Percentiles rank a stretch among this genome's conserved stretches.
phyloP scores from a whole-genome alignment of 371 early-diverging fungal species.

The Conidiobolus incongruus region DNA sequence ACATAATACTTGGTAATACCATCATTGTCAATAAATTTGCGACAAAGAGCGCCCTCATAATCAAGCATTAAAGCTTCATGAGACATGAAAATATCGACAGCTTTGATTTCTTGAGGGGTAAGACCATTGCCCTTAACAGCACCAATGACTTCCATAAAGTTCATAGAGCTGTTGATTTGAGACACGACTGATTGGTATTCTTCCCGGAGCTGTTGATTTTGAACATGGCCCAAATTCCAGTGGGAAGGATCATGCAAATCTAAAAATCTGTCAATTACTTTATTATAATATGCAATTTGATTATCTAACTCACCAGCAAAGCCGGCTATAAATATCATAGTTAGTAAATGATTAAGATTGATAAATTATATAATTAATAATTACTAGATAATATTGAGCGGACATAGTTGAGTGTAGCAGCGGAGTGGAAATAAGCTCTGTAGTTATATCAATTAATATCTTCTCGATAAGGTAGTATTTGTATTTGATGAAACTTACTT shows the following conservation, averaged over 20 bases:
- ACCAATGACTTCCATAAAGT: conserved; percentile 81
- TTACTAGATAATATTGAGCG: conserved; percentile 37
- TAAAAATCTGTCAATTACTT: conserved; percentile 3
- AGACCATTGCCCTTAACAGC: conserved; percentile 14
- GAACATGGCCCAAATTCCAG: conserved; percentile 82
- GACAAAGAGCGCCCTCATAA: conserved; percentile 70
- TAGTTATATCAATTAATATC: not conserved
- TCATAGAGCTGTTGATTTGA: conserved; percentile 63
- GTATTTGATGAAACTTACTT: conserved; percentile 17
- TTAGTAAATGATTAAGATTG: not conserved
- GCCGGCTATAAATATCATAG: conserved; percentile 10
- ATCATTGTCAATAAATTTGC: conserved; percentile 18
- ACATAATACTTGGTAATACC: conserved; percentile 23
- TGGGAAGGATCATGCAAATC: conserved; percentile 74
- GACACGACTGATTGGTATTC: conserved; percentile 80
- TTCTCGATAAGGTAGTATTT: too few relatives aligned
- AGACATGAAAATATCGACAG: conserved; percentile 79
- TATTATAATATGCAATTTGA: not conserved
- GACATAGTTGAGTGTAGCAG: conserved; percentile 90
- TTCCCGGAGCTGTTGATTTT: conserved; percentile 42
- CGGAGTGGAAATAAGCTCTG: conserved; percentile 89
- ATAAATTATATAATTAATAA: not conserved
- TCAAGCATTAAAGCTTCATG: conserved; percentile 88
- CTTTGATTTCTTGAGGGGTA: conserved; percentile 18
- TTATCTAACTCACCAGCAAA: conserved; percentile 9